A percentile compares a stretch with the other conserved stretches of the same genome.
Evolutionary conservation across 176 grass and related monocot genomes (phyloP).

Genomic region (Miscanthus lutarioriparius): DNA sequence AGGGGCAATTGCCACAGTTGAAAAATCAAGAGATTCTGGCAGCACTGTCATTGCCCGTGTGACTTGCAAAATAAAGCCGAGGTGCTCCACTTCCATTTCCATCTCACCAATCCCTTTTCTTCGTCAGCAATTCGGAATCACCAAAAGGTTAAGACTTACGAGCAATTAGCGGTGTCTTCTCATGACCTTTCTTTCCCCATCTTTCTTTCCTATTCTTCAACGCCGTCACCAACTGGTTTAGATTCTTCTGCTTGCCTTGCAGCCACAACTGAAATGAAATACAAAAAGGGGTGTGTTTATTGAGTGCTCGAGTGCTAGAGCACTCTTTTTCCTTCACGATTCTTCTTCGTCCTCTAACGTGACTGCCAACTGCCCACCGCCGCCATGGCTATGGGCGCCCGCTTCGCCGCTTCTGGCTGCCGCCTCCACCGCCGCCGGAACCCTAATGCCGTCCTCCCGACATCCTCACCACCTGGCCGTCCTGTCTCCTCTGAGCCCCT

Average conservation of each 20-base stretch:
- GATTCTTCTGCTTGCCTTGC: constrained; percentile 7
- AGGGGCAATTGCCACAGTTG: background rate
- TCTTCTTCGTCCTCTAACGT: no score
- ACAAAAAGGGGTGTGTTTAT: background rate
- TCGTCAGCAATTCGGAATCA: constrained; percentile 37
- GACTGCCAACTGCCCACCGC: no score
- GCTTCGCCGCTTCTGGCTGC: no score
- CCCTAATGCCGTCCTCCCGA: no score
- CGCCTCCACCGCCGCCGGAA: no score
- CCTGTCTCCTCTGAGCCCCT: no score
- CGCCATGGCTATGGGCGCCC: no score
- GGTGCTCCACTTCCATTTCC: constrained; percentile 42
- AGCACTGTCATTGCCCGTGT: background rate
- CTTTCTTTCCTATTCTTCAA: background rate
- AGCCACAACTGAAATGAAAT: background rate
- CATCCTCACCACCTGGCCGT: no score
- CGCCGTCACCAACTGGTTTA: background rate
- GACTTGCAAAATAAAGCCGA: constrained; percentile 10
- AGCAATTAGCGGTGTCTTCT: background rate
- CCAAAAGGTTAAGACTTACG: constrained; percentile 21
- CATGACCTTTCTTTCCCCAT: background rate
- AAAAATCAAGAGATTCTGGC: constrained; percentile 22
- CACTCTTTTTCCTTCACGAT: no score
- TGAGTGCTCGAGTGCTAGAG: no score
- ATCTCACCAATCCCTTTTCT: constrained; percentile 39